Percentiles rank a stretch among this genome's conserved stretches.
These are phyloP conservation scores for Venturia asperata DNA, from an alignment of 2,329 filamentous ascomycete species.

Conservation along the genomic window DNA sequence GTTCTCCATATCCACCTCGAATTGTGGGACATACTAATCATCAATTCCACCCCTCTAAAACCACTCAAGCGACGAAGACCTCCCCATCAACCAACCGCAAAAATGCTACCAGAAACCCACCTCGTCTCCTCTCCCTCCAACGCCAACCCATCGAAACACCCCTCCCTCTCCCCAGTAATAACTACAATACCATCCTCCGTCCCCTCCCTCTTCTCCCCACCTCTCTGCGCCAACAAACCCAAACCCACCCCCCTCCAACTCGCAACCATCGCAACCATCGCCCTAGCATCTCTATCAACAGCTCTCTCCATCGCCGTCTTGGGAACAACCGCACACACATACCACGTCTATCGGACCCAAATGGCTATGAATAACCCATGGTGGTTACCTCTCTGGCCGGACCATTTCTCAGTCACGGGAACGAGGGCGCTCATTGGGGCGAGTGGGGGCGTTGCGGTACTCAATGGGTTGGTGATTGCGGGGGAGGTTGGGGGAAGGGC, in stretches of 20 bases:
- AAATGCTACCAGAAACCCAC: not conserved
- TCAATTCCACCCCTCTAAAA: not conserved
- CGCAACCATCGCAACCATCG: conserved; percentile 31
- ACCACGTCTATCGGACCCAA: conserved; percentile 38
- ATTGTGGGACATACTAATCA: too few species aligned
- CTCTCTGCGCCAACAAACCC: not conserved
- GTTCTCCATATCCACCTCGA: too few species aligned
- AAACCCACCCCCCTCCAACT: conserved; percentile 33
- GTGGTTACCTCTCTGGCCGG: conserved; percentile 43
- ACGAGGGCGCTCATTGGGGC: conserved; percentile 38
- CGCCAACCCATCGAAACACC: not conserved
- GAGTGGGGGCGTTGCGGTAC: conserved; percentile 31
- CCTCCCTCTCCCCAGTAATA: not conserved
- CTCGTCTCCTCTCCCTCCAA: not conserved
- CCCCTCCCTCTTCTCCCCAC: not conserved
- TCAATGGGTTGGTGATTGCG: conserved; percentile 33
- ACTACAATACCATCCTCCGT: not conserved
- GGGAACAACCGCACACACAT: conserved; percentile 37
- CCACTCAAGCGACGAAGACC: too few species aligned
- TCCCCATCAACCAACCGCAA: not conserved
- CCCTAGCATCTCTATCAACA: conserved; percentile 33
- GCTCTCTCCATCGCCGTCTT: conserved; percentile 37
- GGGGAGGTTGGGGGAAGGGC: conserved; percentile 21
- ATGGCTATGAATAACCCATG: conserved; percentile 37
- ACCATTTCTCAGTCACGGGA: conserved; percentile 41